Evolutionary conservation across 192 early-diverging fungal genomes (phyloP).

Genomic region (Cladochytrium replicatum): DNA sequence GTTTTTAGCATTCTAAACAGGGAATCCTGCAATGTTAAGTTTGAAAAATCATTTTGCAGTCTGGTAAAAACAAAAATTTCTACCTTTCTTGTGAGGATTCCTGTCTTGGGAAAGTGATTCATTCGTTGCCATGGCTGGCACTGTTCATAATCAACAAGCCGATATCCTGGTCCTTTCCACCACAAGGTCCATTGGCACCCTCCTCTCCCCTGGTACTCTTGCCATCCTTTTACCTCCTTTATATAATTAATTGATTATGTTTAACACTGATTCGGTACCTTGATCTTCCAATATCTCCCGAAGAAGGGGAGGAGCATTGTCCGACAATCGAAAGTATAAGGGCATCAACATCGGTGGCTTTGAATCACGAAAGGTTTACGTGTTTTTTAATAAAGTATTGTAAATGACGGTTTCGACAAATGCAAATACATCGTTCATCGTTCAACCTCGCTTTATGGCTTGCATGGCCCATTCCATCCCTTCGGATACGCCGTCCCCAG

Average conservation of each 20-base stretch:
- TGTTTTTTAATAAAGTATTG: too few relatives aligned
- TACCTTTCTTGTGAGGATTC: conserved; percentile 27
- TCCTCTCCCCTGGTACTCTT: background rate
- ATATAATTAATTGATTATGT: too few relatives aligned
- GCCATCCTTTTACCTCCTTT: background rate
- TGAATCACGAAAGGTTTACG: too few relatives aligned
- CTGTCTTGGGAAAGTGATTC: conserved; percentile 42
- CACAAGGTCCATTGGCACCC: background rate
- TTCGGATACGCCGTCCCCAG: conserved; percentile 40
- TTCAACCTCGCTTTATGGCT: too few relatives aligned
- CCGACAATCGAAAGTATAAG: conserved; percentile 21
- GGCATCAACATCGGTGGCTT: too few relatives aligned
- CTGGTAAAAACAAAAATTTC: background rate
- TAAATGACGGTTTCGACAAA: too few relatives aligned
- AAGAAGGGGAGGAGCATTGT: conserved; percentile 18
- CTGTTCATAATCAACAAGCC: conserved; percentile 20
- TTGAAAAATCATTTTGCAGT: conserved; percentile 2
- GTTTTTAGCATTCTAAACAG: conserved; percentile 32
- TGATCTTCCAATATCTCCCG: conserved; percentile 15
- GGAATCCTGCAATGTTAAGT: conserved; percentile 12
- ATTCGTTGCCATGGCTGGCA: conserved; percentile 26
- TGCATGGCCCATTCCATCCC: conserved; percentile 54
- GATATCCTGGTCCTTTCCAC: conserved; percentile 23
- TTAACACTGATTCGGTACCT: too few relatives aligned
- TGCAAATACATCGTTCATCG: too few relatives aligned